A percentile compares a stretch with the other conserved stretches of the same genome.
phyloP scores from a whole-genome alignment of 768 basidiomycete genomes.

The Suillus subluteus region DNA sequence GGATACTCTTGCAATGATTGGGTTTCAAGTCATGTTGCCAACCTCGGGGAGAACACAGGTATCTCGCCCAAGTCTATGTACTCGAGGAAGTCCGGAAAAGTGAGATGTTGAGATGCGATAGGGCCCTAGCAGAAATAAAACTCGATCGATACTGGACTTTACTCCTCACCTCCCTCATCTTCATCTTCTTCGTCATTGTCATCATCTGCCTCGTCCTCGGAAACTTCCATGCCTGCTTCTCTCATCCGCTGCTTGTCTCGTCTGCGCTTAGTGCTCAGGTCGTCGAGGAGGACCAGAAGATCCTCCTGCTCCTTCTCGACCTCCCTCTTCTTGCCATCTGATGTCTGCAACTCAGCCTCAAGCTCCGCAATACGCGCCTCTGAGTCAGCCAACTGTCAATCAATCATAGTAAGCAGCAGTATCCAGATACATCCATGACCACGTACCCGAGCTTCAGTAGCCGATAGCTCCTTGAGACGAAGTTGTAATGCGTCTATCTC shows the following conservation, averaged over 20 bases:
- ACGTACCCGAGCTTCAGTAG: conserved; percentile 43
- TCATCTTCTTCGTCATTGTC: conserved; percentile 54
- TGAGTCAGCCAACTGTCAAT: conserved; percentile 46
- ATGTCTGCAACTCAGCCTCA: conserved; percentile 48
- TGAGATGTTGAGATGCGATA: neutral
- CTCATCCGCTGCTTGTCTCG: conserved; percentile 81
- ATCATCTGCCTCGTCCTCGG: conserved; percentile 88
- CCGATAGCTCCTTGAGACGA: conserved; percentile 50
- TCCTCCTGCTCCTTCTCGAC: conserved; percentile 98
- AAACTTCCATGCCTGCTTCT: conserved; percentile 81
- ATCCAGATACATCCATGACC: neutral
- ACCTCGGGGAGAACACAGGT: neutral
- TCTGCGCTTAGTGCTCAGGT: conserved; percentile 83
- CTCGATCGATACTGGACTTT: neutral
- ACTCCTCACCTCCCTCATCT: conserved; percentile 33
- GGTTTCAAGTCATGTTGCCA: neutral
- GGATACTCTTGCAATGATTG: neutral
- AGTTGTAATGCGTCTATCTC: conserved; percentile 75
- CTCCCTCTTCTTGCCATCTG: conserved; percentile 73
- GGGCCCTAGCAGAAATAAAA: neutral
- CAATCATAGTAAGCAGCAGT: conserved; percentile 4
- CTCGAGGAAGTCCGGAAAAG: neutral
- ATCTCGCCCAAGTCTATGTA: neutral
- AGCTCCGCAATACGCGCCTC: conserved; percentile 51
- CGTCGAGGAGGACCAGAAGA: conserved; percentile 89